Conservation (phyloP, 345 rosid genomes). For the Gossypioides kirkii region DNA sequence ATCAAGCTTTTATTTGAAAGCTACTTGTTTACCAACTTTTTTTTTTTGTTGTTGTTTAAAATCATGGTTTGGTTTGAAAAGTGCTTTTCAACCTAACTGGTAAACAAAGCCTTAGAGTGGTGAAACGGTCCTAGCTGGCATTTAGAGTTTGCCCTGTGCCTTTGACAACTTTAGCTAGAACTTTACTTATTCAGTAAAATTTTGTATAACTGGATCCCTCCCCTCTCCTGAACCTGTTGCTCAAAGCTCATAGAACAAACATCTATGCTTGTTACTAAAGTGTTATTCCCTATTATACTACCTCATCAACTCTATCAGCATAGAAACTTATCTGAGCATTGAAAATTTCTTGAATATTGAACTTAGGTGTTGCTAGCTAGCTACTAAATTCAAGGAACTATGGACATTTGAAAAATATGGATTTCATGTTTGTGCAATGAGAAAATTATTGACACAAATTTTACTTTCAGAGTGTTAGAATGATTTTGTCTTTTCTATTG, state of each 20-base stretch:
- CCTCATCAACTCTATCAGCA: not conserved
- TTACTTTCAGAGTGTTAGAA: not conserved
- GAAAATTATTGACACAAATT: not conserved
- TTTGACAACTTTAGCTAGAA: not conserved
- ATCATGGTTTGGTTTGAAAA: too few species aligned
- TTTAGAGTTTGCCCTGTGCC: not conserved
- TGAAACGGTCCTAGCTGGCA: not conserved
- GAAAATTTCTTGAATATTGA: not conserved
- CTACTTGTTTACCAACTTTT: too few species aligned
- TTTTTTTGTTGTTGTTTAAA: too few species aligned
- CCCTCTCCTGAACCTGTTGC: not conserved
- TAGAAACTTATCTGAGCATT: not conserved
- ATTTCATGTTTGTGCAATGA: not conserved
- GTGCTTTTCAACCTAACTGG: too few species aligned
- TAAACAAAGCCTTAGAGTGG: not conserved
- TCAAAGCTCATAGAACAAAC: not conserved
- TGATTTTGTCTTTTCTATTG: conserved; percentile 9
- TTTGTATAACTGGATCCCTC: not conserved
- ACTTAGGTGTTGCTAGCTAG: not conserved
- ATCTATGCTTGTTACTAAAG: not conserved
- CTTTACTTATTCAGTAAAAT: not conserved
- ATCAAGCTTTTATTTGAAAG: too few species aligned
- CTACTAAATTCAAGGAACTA: not conserved
- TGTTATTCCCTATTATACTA: not conserved
- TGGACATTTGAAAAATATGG: not conserved